phyloP scores from a whole-genome alignment of 2,329 filamentous ascomycete genomes.

The Lasiodiplodia citricola region DNA sequence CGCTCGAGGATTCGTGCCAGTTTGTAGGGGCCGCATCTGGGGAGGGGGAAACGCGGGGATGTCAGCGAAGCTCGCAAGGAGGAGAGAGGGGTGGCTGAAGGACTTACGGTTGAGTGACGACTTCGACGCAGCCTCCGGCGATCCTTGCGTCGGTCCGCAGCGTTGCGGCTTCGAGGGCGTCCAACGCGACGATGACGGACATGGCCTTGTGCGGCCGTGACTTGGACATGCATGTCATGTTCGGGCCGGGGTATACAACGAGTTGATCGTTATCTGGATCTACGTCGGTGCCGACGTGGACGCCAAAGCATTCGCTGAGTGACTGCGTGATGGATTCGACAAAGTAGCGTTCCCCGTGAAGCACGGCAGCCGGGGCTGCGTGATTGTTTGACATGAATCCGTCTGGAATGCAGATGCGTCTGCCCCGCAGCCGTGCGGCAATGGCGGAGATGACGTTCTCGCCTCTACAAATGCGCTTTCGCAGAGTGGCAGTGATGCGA shows the following conservation, averaged over 20 bases:
- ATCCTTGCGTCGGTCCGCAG: neutral
- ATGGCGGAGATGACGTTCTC: neutral
- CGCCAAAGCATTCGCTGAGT: neutral
- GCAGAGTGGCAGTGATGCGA: neutral
- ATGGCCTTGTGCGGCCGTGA: neutral
- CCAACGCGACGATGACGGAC: neutral
- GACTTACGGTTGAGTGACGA: slow-evolving; percentile 39
- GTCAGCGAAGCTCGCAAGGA: neutral
- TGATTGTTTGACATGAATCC: neutral
- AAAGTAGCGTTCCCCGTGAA: neutral
- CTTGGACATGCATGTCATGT: neutral
- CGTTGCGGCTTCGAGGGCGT: neutral
- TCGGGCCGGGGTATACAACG: neutral
- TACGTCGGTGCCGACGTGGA: neutral
- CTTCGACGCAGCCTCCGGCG: slow-evolving; percentile 37
- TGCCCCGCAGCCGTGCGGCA: neutral
- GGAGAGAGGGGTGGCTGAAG: neutral
- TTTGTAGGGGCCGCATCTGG: slow-evolving; percentile 43
- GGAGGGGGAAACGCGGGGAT: neutral
- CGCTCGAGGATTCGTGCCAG: slow-evolving; percentile 38
- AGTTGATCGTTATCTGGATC: neutral
- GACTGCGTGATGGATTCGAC: neutral
- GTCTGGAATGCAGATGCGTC: neutral
- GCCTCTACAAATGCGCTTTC: neutral
- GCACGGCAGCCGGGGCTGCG: too few species aligned